Conservation (phyloP, 2,329 filamentous ascomycete species). For the Ilyonectria robusta region DNA sequence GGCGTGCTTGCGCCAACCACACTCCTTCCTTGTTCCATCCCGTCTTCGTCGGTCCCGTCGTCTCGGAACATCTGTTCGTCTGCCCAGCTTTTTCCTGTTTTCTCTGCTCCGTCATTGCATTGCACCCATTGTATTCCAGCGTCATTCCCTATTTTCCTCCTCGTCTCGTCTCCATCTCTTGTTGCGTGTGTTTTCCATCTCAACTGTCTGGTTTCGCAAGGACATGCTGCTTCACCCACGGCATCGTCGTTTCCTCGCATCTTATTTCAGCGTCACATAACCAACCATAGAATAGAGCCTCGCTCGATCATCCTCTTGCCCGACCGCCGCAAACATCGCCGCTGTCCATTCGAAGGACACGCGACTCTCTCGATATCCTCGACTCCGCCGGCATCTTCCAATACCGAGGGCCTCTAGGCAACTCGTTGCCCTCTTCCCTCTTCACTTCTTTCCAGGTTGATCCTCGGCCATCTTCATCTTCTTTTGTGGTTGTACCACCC, state of each 20-base stretch:
- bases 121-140: constrained; percentile 40
- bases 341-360: constrained; percentile 8
- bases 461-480: constrained; percentile 63
- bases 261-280: constrained; percentile 47
- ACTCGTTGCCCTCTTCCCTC: constrained; percentile 40
- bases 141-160: constrained; percentile 35
- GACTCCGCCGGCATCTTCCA: constrained; percentile 44
- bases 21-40: constrained; percentile 33
- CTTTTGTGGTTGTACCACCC: constrained; percentile 48
- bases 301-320: neutral
- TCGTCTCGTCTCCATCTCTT: constrained; percentile 27
- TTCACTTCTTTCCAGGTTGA: constrained; percentile 65
- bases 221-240: constrained; percentile 47
- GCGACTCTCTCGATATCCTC: constrained; percentile 28
- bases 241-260: constrained; percentile 45
- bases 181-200: constrained; percentile 23
- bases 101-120: constrained; percentile 28
- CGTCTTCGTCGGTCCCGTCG: constrained; percentile 36
- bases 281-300: constrained; percentile 36
- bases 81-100: neutral
- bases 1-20: constrained; percentile 5
- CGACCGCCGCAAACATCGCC: constrained; percentile 1
- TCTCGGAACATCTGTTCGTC: neutral
- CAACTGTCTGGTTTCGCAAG: constrained; percentile 32
- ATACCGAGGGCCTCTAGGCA: constrained; percentile 42